Base-by-base conservation (phyloP, 116 monocot genomes). In the Dioscorea cayenensis region DNA sequence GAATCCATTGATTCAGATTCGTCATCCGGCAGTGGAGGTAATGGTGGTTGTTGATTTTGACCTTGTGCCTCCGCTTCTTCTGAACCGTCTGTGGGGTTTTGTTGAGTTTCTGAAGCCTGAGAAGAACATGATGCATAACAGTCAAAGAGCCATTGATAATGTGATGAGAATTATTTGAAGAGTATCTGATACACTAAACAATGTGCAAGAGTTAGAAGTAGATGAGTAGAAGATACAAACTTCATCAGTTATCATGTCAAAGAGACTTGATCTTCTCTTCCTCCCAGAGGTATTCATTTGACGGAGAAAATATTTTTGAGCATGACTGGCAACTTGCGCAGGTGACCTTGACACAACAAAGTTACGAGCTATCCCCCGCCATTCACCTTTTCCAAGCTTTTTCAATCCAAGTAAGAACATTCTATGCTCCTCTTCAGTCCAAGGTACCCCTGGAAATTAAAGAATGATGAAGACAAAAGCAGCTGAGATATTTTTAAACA, bases 281-380 rank as follows among this genome's bases (percentile, higher is more conserved):
- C 92, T 85, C 75, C 90, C 79, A 14, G 72, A 80, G 64, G 85
- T 72, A 79, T 95, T 95, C 16, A 78, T 78, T 77, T 92, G 92
- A 22, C 95, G 92, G 17, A 92, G 87, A 72, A 92, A 95, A 69
- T 92, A 92, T 66, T 95, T 95, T 52, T 95, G 95, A 49, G 95
- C 95, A 76, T 95, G 95, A 27, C 95, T 95, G 55, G 95, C 95
- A 51, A 95, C 95, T 75, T 95, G 95, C 11, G 89, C 90, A 49
- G 95, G 95, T 21, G 95, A 87, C 29, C 95, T 79, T 66, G 95
- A 80, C 59, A 92, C 76, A 28, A 95, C 87, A 81, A 74, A 95
- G 67, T 89, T 95, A 43, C 90, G 95, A 65, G 95, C 75, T 72
- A 95, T 95, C 25, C 95, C 95, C 59, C 95, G 70, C 95, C 95